Evolutionary conservation across 1,139 yeast species (phyloP).

Genomic region (Zygosaccharomyces pseudobailii): DNA sequence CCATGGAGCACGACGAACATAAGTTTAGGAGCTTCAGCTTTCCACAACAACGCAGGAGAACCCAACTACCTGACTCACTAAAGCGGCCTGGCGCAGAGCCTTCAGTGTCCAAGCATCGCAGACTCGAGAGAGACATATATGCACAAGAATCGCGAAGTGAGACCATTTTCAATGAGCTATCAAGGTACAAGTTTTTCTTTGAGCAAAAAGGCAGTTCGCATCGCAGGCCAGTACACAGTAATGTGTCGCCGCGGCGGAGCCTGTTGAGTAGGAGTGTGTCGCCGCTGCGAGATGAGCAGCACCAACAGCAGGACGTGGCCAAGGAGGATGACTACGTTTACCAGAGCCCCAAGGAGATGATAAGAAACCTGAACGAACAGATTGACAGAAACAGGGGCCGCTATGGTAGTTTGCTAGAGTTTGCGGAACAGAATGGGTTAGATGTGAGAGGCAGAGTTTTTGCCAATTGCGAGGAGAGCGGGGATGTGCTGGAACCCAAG

Average conservation of each 20-base stretch:
- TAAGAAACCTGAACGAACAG: slow-evolving; percentile 26
- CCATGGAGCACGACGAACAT: not conserved
- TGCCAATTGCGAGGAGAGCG: slow-evolving; percentile 24
- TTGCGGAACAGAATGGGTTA: slow-evolving; percentile 20
- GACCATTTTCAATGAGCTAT: slow-evolving; percentile 10
- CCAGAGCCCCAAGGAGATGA: slow-evolving; percentile 18
- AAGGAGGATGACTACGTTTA: slow-evolving; percentile 3
- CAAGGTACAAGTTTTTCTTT: slow-evolving; percentile 2
- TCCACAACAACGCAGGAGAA: not conserved
- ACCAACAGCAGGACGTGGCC: not conserved
- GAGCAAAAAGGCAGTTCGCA: not conserved
- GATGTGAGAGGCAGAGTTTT: slow-evolving; percentile 20
- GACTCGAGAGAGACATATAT: slow-evolving; percentile 2
- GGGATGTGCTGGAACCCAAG: slow-evolving; percentile 15
- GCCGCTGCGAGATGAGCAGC: not conserved
- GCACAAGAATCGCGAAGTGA: slow-evolving; percentile 11
- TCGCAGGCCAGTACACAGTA: not conserved
- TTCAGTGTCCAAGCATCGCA: slow-evolving; percentile 5
- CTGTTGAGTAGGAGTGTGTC: not conserved
- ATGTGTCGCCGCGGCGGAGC: not conserved
- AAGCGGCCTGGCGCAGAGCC: slow-evolving; percentile 3
- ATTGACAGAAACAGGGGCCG: slow-evolving; percentile 25
- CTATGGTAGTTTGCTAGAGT: slow-evolving; percentile 20
- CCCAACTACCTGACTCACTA: not conserved
- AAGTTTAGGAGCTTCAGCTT: not conserved